phyloP scores from a whole-genome alignment of 169 alveolate species.

The Cryptosporidium tyzzeri region DNA sequence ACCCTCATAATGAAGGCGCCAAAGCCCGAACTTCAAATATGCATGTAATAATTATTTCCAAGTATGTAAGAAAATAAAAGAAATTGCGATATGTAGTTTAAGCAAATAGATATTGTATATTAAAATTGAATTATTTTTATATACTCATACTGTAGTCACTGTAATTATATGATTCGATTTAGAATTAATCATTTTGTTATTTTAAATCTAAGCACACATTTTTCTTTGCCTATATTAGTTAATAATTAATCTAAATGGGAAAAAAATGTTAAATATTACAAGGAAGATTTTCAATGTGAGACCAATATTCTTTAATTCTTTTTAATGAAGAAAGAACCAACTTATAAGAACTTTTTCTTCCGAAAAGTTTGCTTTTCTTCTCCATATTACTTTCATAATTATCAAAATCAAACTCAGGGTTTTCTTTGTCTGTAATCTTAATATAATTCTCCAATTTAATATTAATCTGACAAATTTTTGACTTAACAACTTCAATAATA shows the following conservation, averaged over 20 bases:
- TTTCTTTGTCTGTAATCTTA: neutral
- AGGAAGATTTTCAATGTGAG: constrained; percentile 23
- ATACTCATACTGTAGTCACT: neutral
- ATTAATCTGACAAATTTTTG: constrained; percentile 1
- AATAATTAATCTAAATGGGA: neutral
- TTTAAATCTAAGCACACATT: neutral
- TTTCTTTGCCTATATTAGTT: neutral
- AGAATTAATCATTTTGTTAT: no score
- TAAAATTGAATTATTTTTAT: no score
- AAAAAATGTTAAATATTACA: neutral
- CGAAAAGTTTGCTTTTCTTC: constrained; percentile 14
- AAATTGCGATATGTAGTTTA: neutral
- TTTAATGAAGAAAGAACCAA: constrained; percentile 5
- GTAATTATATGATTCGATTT: neutral
- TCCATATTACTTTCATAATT: neutral
- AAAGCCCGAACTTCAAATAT: neutral
- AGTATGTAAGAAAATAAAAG: neutral
- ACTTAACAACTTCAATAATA: neutral
- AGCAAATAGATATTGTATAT: neutral
- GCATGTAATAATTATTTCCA: neutral
- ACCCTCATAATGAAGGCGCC: constrained; percentile 29
- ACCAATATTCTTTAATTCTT: constrained; percentile 45
- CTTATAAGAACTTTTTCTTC: constrained; percentile 6
- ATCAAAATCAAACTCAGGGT: neutral
- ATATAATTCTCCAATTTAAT: neutral